These are phyloP conservation scores for Erodium texanum DNA, from an alignment of 441 rosid genomes.

Conservation along the genomic window DNA sequence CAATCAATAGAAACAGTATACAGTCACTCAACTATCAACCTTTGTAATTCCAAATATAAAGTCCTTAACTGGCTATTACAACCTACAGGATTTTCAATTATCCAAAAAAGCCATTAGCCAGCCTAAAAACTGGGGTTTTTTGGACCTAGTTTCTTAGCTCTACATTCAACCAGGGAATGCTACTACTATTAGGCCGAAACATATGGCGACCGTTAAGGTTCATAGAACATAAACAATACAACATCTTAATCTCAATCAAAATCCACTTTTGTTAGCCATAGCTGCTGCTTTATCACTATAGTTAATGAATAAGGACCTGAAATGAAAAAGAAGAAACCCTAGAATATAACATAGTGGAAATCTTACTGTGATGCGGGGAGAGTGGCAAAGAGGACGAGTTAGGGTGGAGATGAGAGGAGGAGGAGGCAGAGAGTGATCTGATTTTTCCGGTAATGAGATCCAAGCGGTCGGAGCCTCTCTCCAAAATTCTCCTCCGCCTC, in stretches of 20 bases:
- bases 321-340: too few species aligned
- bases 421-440: constrained; percentile 26
- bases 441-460: constrained; percentile 56
- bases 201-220: not conserved
- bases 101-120: not conserved
- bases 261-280: too few species aligned
- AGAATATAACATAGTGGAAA: not conserved
- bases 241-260: not conserved
- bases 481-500: constrained; percentile 47
- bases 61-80: not conserved
- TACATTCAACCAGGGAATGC: not conserved
- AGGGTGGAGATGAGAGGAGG: constrained; percentile 20
- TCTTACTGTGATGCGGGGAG: not conserved
- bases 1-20: not conserved
- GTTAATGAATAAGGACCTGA: too few species aligned
- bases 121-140: not conserved
- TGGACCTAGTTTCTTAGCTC: not conserved
- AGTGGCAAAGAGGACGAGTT: constrained; percentile 21
- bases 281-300: too few species aligned
- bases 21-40: not conserved
- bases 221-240: not conserved
- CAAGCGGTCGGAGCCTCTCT: constrained; percentile 58
- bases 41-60: not conserved
- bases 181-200: not conserved
- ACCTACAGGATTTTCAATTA: not conserved